Evolutionary conservation across 73 alveolate species (phyloP).

Genomic region (Paramecium pentaurelia): DNA sequence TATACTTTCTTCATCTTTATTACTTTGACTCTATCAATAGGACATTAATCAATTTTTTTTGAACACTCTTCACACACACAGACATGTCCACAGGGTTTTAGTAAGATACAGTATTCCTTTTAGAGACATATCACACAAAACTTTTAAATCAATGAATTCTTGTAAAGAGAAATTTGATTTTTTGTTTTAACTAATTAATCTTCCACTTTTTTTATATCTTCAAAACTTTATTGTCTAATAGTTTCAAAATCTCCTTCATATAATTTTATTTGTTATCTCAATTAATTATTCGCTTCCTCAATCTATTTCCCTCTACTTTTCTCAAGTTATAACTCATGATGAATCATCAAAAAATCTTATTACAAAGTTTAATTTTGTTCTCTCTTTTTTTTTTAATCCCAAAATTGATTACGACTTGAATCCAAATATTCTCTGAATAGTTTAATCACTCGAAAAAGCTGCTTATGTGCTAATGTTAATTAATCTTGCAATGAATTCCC

Average conservation of each 20-base stretch:
- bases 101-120: neutral
- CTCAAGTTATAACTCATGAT: neutral
- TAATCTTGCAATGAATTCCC: neutral
- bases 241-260: constrained; percentile 22
- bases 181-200: neutral
- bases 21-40: neutral
- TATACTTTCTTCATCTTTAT: neutral
- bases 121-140: constrained; percentile 27
- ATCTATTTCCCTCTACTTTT: neutral
- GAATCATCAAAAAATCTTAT: neutral
- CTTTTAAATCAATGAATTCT: neutral
- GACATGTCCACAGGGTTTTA: constrained; percentile 43
- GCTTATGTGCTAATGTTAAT: neutral
- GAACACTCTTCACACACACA: constrained; percentile 40
- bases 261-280: neutral
- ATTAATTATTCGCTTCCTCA: neutral
- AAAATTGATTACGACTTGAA: neutral
- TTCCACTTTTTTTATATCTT: neutral
- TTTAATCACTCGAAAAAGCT: constrained; percentile 28
- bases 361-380: neutral
- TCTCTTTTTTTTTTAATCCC: neutral
- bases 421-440: neutral
- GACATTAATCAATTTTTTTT: neutral
- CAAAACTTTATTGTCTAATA: neutral
- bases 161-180: neutral